phyloP scores from a whole-genome alignment of 164 flowering plant genomes.

The Cinnamomum chago region DNA sequence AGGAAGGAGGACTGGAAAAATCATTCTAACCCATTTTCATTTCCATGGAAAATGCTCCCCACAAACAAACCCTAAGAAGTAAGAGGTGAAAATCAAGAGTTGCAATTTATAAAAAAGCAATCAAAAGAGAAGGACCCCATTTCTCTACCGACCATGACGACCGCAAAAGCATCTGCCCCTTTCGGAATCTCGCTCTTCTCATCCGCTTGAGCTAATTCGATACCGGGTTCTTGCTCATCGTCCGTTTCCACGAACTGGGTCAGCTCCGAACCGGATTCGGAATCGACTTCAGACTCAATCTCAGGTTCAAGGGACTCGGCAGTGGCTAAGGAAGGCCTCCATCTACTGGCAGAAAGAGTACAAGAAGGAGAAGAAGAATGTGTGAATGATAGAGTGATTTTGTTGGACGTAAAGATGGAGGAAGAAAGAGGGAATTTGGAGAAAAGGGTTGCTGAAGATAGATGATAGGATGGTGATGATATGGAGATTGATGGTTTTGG shows the following conservation, averaged over 20 bases:
- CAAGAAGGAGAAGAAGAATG: neutral
- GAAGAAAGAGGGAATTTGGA: constrained; percentile 2
- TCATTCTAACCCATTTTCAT: too few relatives aligned
- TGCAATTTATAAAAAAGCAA: neutral
- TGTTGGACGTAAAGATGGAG: neutral
- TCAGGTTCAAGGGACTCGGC: constrained; percentile 3
- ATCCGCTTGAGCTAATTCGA: neutral
- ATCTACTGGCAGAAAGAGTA: neutral
- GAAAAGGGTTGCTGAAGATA: constrained; percentile 3
- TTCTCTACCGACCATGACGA: constrained; percentile 64
- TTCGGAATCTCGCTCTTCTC: constrained; percentile 26
- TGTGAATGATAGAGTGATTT: neutral
- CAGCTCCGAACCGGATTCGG: constrained; percentile 21
- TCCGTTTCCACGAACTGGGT: constrained; percentile 16
- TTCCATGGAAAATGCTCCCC: too few relatives aligned
- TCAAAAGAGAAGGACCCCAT: neutral
- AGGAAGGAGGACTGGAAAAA: too few relatives aligned
- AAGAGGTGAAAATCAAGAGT: neutral
- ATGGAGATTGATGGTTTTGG: neutral
- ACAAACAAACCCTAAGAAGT: neutral
- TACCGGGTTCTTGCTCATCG: constrained; percentile 1
- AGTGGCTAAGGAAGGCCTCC: constrained; percentile 7
- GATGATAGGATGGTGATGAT: neutral
- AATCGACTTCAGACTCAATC: constrained; percentile 30
- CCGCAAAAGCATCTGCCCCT: constrained; percentile 74